These are phyloP conservation scores for Flammula alnicola DNA, from an alignment of 1,284 basidiomycete genomes.

Conservation along the genomic window DNA sequence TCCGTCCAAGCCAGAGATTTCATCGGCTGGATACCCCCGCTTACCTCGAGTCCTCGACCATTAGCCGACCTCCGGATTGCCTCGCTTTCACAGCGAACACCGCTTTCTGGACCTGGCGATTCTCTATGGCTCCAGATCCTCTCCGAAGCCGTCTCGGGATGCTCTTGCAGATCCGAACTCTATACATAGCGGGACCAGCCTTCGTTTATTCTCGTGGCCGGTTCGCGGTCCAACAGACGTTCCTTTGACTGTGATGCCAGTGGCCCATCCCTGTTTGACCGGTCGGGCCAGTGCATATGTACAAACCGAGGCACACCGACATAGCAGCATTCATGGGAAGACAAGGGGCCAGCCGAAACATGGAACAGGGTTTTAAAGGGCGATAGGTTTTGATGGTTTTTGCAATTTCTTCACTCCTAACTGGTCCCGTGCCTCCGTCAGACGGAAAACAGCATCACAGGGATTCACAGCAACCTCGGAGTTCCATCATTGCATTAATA, in stretches of 20 bases:
- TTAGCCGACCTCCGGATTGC: conserved; percentile 16
- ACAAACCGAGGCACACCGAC: conserved; percentile 11
- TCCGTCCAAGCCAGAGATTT: conserved; percentile 7
- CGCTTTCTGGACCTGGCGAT: too few relatives aligned
- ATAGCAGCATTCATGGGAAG: conserved; percentile 16
- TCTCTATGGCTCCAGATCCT: not conserved
- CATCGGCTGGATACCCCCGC: conserved; percentile 15
- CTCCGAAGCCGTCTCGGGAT: conserved; percentile 12
- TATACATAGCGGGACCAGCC: conserved; percentile 4
- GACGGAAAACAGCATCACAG: too few relatives aligned
- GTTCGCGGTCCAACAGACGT: conserved; percentile 3
- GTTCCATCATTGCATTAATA: conserved; percentile 16
- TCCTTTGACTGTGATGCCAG: not conserved
- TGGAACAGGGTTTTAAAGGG: conserved; percentile 21
- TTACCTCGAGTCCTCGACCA: conserved; percentile 8
- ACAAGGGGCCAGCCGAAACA: conserved; percentile 20
- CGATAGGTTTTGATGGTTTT: conserved; percentile 23
- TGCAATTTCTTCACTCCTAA: conserved; percentile 15
- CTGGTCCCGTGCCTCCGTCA: conserved; percentile 13
- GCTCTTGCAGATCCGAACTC: conserved; percentile 12
- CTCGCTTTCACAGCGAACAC: conserved; percentile 1
- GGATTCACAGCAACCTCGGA: conserved; percentile 9
- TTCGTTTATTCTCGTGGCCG: conserved; percentile 10
- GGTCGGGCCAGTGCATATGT: conserved; percentile 10
- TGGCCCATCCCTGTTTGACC: not conserved